A percentile compares a stretch with the other conserved stretches of the same genome.
phyloP scores from a whole-genome alignment of 129 eudicot species.

The Flaveria robusta region DNA sequence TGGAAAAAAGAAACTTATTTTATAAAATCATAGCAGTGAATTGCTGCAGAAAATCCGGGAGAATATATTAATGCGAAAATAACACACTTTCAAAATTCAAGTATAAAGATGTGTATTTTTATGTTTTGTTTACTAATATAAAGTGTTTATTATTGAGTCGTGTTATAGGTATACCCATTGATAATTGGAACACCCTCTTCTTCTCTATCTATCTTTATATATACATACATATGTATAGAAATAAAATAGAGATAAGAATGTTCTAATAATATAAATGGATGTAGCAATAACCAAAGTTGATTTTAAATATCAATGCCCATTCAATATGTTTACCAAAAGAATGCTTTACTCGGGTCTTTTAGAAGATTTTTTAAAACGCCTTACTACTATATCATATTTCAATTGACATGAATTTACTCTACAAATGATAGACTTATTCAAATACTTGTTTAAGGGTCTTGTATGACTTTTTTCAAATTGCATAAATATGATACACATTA shows the following conservation, averaged over 20 bases:
- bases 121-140: not conserved
- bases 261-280: no score
- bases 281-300: no score
- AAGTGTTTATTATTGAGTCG: not conserved
- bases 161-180: no score
- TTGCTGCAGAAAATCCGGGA: slow-evolving; percentile 51
- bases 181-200: no score
- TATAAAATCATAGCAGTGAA: slow-evolving; percentile 31
- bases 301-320: no score
- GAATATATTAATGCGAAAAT: slow-evolving; percentile 18
- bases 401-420: not conserved
- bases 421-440: not conserved
- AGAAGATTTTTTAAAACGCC: no score
- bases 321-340: no score
- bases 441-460: not conserved
- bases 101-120: not conserved
- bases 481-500: not conserved
- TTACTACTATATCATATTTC: not conserved
- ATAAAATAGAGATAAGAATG: no score
- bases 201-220: no score
- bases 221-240: no score
- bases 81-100: not conserved
- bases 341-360: no score
- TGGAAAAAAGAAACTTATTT: slow-evolving; percentile 21
- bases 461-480: not conserved